These are phyloP conservation scores for Yamadazyma blattariae DNA, from an alignment of 1,139 yeast species.

Conservation along the genomic window DNA sequence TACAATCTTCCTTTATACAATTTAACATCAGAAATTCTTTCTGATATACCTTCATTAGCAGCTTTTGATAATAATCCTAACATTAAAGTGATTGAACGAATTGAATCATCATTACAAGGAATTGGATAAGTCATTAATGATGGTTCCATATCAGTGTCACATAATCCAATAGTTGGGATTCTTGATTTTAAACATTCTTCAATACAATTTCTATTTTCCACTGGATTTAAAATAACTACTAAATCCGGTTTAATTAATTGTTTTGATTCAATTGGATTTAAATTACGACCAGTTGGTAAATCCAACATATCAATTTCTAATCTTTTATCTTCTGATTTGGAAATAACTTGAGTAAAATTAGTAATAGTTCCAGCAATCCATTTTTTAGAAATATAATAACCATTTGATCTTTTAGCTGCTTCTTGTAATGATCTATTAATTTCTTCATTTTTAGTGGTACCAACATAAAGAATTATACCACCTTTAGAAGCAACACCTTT, in stretches of 20 bases:
- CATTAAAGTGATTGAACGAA: slow-evolving; percentile 74
- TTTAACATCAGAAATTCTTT: slow-evolving; percentile 45
- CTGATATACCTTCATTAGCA: slow-evolving; percentile 71
- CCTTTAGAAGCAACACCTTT: slow-evolving; percentile 82
- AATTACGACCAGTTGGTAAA: slow-evolving; percentile 52
- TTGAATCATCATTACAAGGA: slow-evolving; percentile 95
- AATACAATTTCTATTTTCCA: slow-evolving; percentile 78
- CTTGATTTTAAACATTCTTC: slow-evolving; percentile 79
- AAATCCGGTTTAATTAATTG: slow-evolving; percentile 79
- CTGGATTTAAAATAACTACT: slow-evolving; percentile 82
- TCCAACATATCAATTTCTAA: slow-evolving; percentile 41
- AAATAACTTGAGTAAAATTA: slow-evolving; percentile 73
- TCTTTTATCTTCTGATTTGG: slow-evolving; percentile 60
- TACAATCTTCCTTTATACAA: too few species aligned
- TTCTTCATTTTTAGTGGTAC: slow-evolving; percentile 68
- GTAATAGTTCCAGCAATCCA: slow-evolving; percentile 98
- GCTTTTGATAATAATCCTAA: slow-evolving; percentile 83
- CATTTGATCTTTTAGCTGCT: slow-evolving; percentile 76
- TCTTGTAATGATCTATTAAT: slow-evolving; percentile 72
- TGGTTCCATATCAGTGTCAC: slow-evolving; percentile 94
- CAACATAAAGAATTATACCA: slow-evolving; percentile 81
- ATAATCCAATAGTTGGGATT: slow-evolving; percentile 89
- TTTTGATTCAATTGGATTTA: slow-evolving; percentile 43
- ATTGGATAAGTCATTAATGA: slow-evolving; percentile 87
- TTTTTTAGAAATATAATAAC: slow-evolving; percentile 77